Evolutionary conservation across 441 rosid species (phyloP).

Genomic region (Geranium incanum): DNA sequence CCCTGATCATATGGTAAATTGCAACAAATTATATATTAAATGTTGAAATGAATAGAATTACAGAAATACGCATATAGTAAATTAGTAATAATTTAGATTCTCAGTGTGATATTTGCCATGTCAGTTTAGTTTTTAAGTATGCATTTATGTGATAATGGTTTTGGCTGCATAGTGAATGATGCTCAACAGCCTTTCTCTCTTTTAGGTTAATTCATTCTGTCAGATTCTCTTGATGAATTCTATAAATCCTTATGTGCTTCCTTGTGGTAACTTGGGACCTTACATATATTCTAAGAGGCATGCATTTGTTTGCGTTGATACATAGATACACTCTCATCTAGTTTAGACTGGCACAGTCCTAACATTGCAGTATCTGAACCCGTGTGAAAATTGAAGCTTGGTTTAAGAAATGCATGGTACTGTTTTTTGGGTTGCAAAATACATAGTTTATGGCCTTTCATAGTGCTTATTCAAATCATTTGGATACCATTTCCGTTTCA

Average conservation of each 20-base stretch:
- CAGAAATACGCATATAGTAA: neutral
- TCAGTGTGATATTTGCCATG: neutral
- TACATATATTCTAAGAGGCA: neutral
- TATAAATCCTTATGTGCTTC: neutral
- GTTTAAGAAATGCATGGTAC: neutral
- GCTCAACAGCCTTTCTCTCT: neutral
- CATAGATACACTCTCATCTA: neutral
- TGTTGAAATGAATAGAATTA: neutral
- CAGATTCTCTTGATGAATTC: no score
- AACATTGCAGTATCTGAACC: neutral
- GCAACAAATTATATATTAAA: neutral
- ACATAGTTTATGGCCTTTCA: neutral
- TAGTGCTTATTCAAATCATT: neutral
- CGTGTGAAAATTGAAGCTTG: neutral
- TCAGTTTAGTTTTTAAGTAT: neutral
- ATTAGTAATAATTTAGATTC: neutral
- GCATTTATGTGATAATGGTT: neutral
- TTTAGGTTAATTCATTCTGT: neutral
- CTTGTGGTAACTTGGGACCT: no score
- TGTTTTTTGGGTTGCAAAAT: neutral
- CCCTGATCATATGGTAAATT: neutral
- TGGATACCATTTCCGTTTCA: neutral
- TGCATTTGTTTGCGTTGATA: neutral
- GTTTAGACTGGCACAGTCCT: neutral
- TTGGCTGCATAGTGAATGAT: neutral